These are phyloP conservation scores for Umbelopsis isabellina DNA, from an alignment of 192 early-diverging fungal genomes.

Conservation along the genomic window DNA sequence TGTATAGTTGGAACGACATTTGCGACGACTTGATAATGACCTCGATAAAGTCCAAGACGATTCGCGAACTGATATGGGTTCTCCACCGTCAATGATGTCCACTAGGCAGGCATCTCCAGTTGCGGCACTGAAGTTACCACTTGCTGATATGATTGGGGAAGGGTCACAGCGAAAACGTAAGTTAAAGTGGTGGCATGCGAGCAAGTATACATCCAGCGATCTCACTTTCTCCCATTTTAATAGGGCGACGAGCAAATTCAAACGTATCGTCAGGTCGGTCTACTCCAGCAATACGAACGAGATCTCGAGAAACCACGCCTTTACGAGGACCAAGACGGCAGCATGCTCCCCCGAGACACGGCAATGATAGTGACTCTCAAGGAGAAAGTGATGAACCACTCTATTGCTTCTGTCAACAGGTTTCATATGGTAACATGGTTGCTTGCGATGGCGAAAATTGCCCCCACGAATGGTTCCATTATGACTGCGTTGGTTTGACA, in stretches of 20 bases:
- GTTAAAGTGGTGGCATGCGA: not conserved
- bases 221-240: not conserved
- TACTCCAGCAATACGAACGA: slow-evolving; percentile 13
- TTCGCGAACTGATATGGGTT: slow-evolving; percentile 20
- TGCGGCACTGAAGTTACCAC: not conserved
- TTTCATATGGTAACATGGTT: slow-evolving; percentile 78
- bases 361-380: slow-evolving; percentile 21
- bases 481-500: slow-evolving; percentile 67
- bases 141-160: slow-evolving; percentile 11
- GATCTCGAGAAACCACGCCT: slow-evolving; percentile 17
- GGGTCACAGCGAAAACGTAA: slow-evolving; percentile 17
- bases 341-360: not conserved
- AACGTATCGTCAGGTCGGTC: slow-evolving; percentile 1
- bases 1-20: slow-evolving; percentile 35
- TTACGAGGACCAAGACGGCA: slow-evolving; percentile 2
- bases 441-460: slow-evolving; percentile 72
- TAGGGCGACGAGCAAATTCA: slow-evolving; percentile 14
- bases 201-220: not conserved
- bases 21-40: slow-evolving; percentile 29
- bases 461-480: slow-evolving; percentile 76
- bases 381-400: slow-evolving; percentile 56
- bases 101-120: slow-evolving; percentile 13
- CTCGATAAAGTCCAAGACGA: slow-evolving; percentile 26
- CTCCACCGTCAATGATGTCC: slow-evolving; percentile 5
- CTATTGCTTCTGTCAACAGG: slow-evolving; percentile 68